Conservation (phyloP, 202 grass and related monocot species). For the Cymbopogon flexuosus region DNA sequence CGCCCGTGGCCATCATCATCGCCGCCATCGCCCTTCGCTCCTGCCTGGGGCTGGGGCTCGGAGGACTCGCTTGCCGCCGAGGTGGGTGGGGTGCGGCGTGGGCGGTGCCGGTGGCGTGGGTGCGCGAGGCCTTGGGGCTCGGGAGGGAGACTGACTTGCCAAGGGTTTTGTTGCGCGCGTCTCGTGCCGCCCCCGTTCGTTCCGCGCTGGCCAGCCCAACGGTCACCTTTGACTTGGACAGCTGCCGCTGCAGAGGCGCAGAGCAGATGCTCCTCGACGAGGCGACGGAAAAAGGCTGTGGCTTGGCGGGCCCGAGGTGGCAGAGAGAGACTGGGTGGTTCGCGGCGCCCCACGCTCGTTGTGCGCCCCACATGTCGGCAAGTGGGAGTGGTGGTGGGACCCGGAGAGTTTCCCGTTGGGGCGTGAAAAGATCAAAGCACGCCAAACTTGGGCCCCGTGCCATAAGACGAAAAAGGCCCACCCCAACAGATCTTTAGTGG, state of each 20-base stretch:
- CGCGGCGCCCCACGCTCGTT: neutral
- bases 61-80: constrained; percentile 10
- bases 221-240: constrained; percentile 42
- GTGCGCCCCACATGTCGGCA: neutral
- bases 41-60: neutral
- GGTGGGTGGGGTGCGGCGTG: neutral
- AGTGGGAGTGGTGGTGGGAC: neutral
- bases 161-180: constrained; percentile 27
- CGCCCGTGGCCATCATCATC: constrained; percentile 48
- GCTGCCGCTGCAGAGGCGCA: neutral
- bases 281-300: neutral
- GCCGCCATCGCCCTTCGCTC: neutral
- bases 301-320: neutral
- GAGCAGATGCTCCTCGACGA: constrained; percentile 37
- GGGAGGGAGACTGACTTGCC: constrained; percentile 7
- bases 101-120: neutral
- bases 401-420: neutral
- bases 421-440: no score
- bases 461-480: neutral
- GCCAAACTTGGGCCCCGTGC: neutral
- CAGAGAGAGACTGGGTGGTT: neutral
- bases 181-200: neutral
- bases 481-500: neutral
- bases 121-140: constrained; percentile 12
- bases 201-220: constrained; percentile 27